Percentiles rank a stretch among this genome's conserved stretches.
phyloP scores from a whole-genome alignment of 768 basidiomycete genomes.

The Amanita subjunquillea region DNA sequence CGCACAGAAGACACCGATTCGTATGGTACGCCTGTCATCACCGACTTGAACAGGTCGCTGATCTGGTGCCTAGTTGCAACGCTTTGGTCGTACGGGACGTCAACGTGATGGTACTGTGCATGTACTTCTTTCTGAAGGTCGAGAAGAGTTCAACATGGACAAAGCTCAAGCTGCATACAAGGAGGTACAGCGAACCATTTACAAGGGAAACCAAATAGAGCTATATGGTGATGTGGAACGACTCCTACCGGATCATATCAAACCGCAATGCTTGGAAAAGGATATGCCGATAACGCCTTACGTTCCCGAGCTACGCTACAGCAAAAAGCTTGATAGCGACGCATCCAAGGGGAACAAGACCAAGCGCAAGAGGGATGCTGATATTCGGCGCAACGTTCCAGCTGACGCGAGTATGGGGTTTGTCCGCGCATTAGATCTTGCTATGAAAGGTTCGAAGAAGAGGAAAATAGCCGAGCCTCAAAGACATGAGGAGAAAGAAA shows the following conservation, averaged over 20 bases:
- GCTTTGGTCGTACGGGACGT: conserved; percentile 90
- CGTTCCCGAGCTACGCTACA: conserved; percentile 36
- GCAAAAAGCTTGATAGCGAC: conserved; percentile 22
- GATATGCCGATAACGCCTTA: conserved; percentile 76
- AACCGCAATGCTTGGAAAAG: conserved; percentile 72
- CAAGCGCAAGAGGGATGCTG: conserved; percentile 67
- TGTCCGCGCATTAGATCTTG: conserved; percentile 53
- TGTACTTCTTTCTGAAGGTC: conserved; percentile 79
- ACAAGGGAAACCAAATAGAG: conserved; percentile 78
- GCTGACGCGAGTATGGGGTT: conserved; percentile 63
- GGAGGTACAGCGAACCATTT: conserved; percentile 82
- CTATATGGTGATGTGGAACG: conserved; percentile 89
- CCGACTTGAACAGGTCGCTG: conserved; percentile 1
- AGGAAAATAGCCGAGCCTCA: conserved; percentile 31
- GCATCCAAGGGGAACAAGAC: conserved; percentile 22
- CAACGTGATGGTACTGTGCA: conserved; percentile 86
- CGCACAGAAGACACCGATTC: conserved; percentile 90
- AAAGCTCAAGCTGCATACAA: conserved; percentile 80
- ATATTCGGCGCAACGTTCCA: conserved; percentile 63
- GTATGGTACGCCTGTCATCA: conserved; percentile 59
- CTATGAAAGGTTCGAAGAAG: conserved; percentile 39
- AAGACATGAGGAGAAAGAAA: conserved; percentile 8
- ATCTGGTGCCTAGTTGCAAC: conserved; percentile 62
- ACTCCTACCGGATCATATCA: conserved; percentile 67
- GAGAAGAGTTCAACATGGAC: conserved; percentile 87